phyloP scores from a whole-genome alignment of 148 eudicot species.

The Camellia granthamiana region DNA sequence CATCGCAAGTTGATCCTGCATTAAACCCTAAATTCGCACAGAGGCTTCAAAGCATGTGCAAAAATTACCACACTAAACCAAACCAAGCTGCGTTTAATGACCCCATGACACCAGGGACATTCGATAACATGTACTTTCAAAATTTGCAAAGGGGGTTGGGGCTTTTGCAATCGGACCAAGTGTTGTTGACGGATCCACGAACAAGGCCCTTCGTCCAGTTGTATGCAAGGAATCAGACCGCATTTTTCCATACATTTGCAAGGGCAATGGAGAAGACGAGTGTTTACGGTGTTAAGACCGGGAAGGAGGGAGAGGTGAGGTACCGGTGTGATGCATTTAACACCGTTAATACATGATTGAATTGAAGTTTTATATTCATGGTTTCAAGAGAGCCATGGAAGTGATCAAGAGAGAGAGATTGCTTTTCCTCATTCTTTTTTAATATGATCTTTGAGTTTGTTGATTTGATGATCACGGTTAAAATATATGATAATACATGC shows the following conservation, averaged over 20 bases:
- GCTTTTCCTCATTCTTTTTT: no score
- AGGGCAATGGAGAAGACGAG: conserved; percentile 26
- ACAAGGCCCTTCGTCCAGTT: conserved; percentile 20
- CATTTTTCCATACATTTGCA: conserved; percentile 18
- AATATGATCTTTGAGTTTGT: neutral
- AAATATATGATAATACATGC: no score
- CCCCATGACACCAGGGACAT: neutral
- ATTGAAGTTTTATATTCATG: no score
- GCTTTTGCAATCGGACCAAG: conserved; percentile 24
- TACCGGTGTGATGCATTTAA: conserved; percentile 23
- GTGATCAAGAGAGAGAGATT: neutral
- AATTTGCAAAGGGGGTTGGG: conserved; percentile 25
- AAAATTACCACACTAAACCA: neutral
- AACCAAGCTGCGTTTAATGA: neutral
- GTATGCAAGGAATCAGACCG: conserved; percentile 16
- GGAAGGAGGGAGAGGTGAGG: conserved; percentile 21
- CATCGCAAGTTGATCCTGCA: neutral
- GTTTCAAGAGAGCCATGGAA: no score
- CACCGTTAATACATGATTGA: neutral
- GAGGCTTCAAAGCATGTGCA: neutral
- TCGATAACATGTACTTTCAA: conserved; percentile 21
- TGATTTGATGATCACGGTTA: neutral
- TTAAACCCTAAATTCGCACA: neutral
- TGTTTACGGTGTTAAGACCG: conserved; percentile 21
- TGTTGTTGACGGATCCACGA: conserved; percentile 9